Conservation (phyloP, 495 filamentous ascomycete genomes). For the Echria macrotheca region DNA sequence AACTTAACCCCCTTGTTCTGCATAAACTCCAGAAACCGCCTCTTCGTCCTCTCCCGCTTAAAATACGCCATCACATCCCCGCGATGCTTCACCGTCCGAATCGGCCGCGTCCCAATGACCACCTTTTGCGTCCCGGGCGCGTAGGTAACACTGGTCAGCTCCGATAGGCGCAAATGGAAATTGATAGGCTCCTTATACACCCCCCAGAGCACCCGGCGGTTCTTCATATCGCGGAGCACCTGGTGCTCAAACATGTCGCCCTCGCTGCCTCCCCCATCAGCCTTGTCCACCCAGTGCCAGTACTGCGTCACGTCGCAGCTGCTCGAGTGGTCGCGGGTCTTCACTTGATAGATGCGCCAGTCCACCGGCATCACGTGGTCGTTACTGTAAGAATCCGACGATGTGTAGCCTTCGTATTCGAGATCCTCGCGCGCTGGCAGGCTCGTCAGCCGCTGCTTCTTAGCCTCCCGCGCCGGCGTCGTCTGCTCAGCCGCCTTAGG, state of each 20-base stretch:
- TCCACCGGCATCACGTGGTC: constrained; percentile 36
- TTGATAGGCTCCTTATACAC: constrained; percentile 42
- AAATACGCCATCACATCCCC: constrained; percentile 39
- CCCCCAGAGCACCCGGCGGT: constrained; percentile 35
- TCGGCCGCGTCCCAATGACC: constrained; percentile 25
- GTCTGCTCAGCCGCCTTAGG: no score
- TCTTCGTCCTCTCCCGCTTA: constrained; percentile 43
- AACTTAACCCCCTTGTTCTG: constrained; percentile 35
- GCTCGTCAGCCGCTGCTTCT: no score
- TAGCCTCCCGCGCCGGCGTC: no score
- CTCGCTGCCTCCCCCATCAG: constrained; percentile 17
- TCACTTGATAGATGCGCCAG: constrained; percentile 45
- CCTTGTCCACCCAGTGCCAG: constrained; percentile 37
- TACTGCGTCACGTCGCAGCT: constrained; percentile 43
- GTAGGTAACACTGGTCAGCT: constrained; percentile 36
- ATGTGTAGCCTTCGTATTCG: constrained; percentile 39
- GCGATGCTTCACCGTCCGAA: constrained; percentile 13
- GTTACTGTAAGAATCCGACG: constrained; percentile 35
- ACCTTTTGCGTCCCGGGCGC: constrained; percentile 28
- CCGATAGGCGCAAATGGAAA: constrained; percentile 35
- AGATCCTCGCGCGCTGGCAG: constrained; percentile 29
- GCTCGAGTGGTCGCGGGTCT: constrained; percentile 33
- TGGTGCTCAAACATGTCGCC: constrained; percentile 41
- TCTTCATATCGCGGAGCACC: constrained; percentile 36
- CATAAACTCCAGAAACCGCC: constrained; percentile 37